Percentiles rank a stretch among this genome's conserved stretches.
phyloP scores from a whole-genome alignment of 768 basidiomycete genomes.

The Saitozyma sp. region DNA sequence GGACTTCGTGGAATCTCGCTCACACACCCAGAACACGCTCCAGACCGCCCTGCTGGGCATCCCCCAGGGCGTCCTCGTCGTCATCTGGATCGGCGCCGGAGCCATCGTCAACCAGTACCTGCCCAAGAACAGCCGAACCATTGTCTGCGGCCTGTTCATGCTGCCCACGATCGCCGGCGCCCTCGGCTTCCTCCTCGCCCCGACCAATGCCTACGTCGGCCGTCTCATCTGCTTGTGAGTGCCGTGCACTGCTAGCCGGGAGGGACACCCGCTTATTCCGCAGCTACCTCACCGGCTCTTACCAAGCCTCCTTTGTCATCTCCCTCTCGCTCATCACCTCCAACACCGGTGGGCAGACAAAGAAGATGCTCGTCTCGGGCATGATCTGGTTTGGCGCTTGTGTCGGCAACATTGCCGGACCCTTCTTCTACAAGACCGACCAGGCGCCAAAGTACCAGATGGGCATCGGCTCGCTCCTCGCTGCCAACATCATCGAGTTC shows the following conservation, averaged over 20 bases:
- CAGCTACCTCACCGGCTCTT: constrained; percentile 49
- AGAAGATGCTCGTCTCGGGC: constrained; percentile 49
- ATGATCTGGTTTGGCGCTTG: constrained; percentile 52
- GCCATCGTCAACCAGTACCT: constrained; percentile 45
- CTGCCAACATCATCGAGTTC: constrained; percentile 47
- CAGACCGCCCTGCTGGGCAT: constrained; percentile 51
- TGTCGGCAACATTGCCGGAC: constrained; percentile 45
- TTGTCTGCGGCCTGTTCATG: constrained; percentile 49
- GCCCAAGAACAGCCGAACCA: constrained; percentile 45
- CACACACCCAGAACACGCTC: constrained; percentile 23
- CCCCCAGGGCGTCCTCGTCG: constrained; percentile 51
- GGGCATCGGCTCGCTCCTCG: constrained; percentile 51
- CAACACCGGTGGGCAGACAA: constrained; percentile 55
- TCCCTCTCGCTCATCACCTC: constrained; percentile 52
- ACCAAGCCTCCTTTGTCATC: constrained; percentile 50
- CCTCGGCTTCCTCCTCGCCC: constrained; percentile 52
- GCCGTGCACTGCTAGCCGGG: too few relatives aligned
- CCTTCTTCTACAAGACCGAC: constrained; percentile 34
- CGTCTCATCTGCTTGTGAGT: constrained; percentile 48
- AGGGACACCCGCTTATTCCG: background rate
- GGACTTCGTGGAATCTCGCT: too few relatives aligned
- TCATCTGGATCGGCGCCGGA: constrained; percentile 48
- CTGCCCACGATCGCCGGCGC: constrained; percentile 50
- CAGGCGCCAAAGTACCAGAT: constrained; percentile 50
- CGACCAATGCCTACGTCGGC: constrained; percentile 46